These are phyloP conservation scores for Alternaria ethzedia DNA, from an alignment of 2,329 filamentous ascomycete species.

Conservation along the genomic window DNA sequence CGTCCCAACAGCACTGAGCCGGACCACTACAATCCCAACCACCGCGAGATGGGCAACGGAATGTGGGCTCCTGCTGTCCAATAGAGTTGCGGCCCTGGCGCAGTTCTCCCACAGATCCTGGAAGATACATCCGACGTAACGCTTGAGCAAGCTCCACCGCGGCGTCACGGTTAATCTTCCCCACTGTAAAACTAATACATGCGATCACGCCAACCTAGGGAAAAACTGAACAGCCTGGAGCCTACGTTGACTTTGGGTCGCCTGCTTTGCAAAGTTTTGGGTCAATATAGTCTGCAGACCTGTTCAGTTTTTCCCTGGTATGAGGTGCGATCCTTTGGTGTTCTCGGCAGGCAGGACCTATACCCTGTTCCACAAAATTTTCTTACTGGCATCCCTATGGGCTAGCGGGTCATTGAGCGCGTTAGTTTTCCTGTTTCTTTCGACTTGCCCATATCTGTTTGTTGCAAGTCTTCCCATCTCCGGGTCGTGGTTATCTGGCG, in stretches of 20 bases:
- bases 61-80: slow-evolving; percentile 54
- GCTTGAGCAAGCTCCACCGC: not conserved
- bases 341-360: slow-evolving; percentile 46
- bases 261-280: too few relatives aligned
- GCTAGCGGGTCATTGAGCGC: slow-evolving; percentile 27
- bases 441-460: slow-evolving; percentile 30
- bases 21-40: slow-evolving; percentile 56
- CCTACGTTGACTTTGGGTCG: not conserved
- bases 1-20: slow-evolving; percentile 76
- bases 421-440: slow-evolving; percentile 32
- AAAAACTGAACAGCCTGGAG: not conserved
- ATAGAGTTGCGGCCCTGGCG: slow-evolving; percentile 28
- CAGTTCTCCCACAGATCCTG: not conserved
- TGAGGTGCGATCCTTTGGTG: slow-evolving; percentile 38
- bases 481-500: slow-evolving; percentile 23
- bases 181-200: slow-evolving; percentile 42
- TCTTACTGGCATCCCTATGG: slow-evolving; percentile 28
- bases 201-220: slow-evolving; percentile 17
- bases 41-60: slow-evolving; percentile 46
- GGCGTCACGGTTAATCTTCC: slow-evolving; percentile 7
- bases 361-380: slow-evolving; percentile 50
- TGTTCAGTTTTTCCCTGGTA: not conserved
- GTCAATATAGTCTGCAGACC: not conserved
- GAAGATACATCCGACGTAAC: slow-evolving; percentile 1
- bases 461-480: slow-evolving; percentile 33